Percentiles rank a stretch among this genome's conserved stretches.
Conservation (phyloP, 139 green algal species). For the Eudorina sp. region DNA sequence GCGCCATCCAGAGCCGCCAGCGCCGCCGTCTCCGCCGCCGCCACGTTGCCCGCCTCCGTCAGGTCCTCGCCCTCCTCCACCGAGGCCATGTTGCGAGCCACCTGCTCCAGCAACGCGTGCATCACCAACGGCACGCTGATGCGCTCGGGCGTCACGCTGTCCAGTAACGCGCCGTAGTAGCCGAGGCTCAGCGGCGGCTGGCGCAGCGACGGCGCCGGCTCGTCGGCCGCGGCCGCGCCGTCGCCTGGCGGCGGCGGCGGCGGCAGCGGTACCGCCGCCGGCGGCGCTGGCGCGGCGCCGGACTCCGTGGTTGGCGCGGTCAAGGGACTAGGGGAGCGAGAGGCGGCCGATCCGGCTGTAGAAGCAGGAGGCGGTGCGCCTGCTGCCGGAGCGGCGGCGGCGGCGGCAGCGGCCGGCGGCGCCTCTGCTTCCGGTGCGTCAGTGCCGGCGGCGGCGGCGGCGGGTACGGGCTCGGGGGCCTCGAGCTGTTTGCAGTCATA, state of each 20-base stretch:
- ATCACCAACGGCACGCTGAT: constrained; percentile 67
- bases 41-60: constrained; percentile 37
- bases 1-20: constrained; percentile 38
- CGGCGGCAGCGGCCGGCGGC: background rate
- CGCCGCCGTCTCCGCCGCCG: constrained; percentile 43
- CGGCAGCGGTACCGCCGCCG: background rate
- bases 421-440: background rate
- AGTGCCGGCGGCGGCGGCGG: background rate
- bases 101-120: constrained; percentile 74
- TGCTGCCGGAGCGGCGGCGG: background rate
- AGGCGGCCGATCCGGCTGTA: background rate
- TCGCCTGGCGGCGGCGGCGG: background rate
- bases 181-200: constrained; percentile 25
- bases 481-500: constrained; percentile 35
- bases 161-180: constrained; percentile 62
- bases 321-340: background rate
- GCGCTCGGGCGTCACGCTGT: constrained; percentile 62
- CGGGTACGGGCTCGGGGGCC: background rate
- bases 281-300: background rate
- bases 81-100: constrained; percentile 48
- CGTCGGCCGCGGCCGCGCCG: background rate
- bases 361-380: too few relatives aligned
- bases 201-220: background rate
- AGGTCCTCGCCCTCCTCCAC: constrained; percentile 42
- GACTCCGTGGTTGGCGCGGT: too few relatives aligned